These are phyloP conservation scores for Colletotrichum somersetense DNA, from an alignment of 2,329 filamentous ascomycete species.

Conservation along the genomic window DNA sequence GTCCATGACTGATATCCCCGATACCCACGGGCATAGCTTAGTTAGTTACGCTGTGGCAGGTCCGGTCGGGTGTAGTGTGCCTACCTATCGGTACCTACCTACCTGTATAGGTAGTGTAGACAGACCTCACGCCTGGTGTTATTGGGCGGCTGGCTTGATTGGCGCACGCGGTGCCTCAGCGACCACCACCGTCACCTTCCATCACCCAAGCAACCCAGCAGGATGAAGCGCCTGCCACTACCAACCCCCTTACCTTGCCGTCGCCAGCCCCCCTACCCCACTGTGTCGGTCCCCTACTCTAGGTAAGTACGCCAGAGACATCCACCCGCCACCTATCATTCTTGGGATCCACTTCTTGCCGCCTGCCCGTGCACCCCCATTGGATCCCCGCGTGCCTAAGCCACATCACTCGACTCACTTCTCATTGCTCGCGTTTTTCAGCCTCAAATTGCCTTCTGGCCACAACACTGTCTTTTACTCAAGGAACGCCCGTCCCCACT, in stretches of 20 bases:
- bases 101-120: background rate
- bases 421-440: constrained; percentile 22
- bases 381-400: constrained; percentile 27
- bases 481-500: constrained; percentile 8
- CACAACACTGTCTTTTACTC: constrained; percentile 30
- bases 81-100: no score
- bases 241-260: constrained; percentile 21
- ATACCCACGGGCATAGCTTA: background rate
- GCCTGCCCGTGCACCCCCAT: constrained; percentile 10
- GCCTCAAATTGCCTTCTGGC: constrained; percentile 24
- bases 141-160: constrained; percentile 31
- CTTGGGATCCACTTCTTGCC: constrained; percentile 1
- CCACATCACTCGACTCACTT: constrained; percentile 16
- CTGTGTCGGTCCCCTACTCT: background rate
- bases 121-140: constrained; percentile 34
- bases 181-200: constrained; percentile 20
- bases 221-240: constrained; percentile 31
- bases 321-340: constrained; percentile 23
- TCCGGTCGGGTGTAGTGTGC: background rate
- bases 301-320: constrained; percentile 15
- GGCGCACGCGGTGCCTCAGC: constrained; percentile 32
- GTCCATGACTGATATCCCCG: constrained; percentile 13
- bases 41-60: constrained; percentile 9
- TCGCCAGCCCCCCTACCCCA: background rate
- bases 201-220: constrained; percentile 40